phyloP scores from a whole-genome alignment of 2,329 filamentous ascomycete species.

The Paecilomyces variotii region DNA sequence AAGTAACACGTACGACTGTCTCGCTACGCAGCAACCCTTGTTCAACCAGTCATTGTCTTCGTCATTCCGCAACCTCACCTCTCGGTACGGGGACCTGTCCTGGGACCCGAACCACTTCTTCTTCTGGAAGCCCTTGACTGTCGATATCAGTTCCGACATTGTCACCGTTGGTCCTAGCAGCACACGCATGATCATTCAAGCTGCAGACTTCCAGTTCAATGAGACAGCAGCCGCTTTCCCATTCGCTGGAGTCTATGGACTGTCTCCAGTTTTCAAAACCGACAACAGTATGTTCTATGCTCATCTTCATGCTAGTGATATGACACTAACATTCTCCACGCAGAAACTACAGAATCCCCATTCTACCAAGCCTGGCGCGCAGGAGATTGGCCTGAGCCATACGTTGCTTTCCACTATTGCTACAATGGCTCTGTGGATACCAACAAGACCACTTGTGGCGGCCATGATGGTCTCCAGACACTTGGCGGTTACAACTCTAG shows the following conservation, averaged over 20 bases:
- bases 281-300: constrained; percentile 3
- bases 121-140: constrained; percentile 8
- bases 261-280: constrained; percentile 9
- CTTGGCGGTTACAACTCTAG: constrained; percentile 10
- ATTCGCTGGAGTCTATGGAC: constrained; percentile 8
- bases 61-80: constrained; percentile 5
- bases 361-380: constrained; percentile 9
- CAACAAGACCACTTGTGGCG: constrained; percentile 7
- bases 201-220: constrained; percentile 6
- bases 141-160: constrained; percentile 7
- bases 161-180: constrained; percentile 4
- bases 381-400: constrained; percentile 4
- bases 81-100: constrained; percentile 5
- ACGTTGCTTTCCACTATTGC: constrained; percentile 11
- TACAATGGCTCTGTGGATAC: constrained; percentile 9
- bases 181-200: constrained; percentile 5
- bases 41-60: constrained; percentile 9
- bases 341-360: constrained; percentile 6
- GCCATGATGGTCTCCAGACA: constrained; percentile 11
- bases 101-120: constrained; percentile 13
- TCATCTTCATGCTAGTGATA: not conserved
- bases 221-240: constrained; percentile 2
- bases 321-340: not conserved
- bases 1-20: constrained; percentile 4
- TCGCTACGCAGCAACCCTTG: constrained; percentile 4